phyloP scores from a whole-genome alignment of 495 filamentous ascomycete genomes.

The Aspergillus steynii region DNA sequence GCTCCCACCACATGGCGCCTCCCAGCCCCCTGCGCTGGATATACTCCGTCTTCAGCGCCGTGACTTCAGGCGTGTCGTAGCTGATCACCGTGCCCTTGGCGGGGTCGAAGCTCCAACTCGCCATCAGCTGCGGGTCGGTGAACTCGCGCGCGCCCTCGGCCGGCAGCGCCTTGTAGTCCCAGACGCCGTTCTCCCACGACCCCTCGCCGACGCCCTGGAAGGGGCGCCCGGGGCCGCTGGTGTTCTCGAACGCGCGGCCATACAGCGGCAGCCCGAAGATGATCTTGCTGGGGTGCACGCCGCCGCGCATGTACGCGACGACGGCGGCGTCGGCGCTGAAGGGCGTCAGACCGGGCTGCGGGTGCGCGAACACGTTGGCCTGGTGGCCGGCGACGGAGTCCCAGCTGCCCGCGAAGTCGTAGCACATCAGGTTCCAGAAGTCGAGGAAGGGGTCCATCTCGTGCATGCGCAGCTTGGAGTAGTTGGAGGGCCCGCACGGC shows the following conservation, averaged over 20 bases:
- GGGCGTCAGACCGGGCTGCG: slow-evolving; percentile 58
- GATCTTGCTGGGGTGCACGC: slow-evolving; percentile 67
- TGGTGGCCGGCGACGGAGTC: slow-evolving; percentile 67
- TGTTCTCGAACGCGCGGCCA: slow-evolving; percentile 74
- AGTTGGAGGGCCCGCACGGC: slow-evolving; percentile 53
- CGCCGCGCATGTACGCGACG: slow-evolving; percentile 60
- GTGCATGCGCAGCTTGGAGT: slow-evolving; percentile 56
- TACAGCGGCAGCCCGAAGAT: slow-evolving; percentile 85
- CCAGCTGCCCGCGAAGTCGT: slow-evolving; percentile 75
- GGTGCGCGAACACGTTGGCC: slow-evolving; percentile 66
- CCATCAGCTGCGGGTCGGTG: slow-evolving; percentile 14
- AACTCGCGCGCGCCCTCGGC: slow-evolving; percentile 29
- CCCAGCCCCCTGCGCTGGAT: slow-evolving; percentile 12
- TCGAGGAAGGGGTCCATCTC: slow-evolving; percentile 71
- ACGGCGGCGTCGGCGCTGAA: slow-evolving; percentile 68
- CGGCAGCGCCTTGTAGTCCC: slow-evolving; percentile 70
- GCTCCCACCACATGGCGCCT: slow-evolving; percentile 21
- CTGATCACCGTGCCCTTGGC: slow-evolving; percentile 11
- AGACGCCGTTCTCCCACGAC: slow-evolving; percentile 74
- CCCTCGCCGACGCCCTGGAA: slow-evolving; percentile 69
- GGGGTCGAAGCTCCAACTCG: slow-evolving; percentile 13
- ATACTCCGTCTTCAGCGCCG: slow-evolving; percentile 13
- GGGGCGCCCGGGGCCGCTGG: slow-evolving; percentile 64
- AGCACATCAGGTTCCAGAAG: slow-evolving; percentile 74
- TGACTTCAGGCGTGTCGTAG: slow-evolving; percentile 16